A percentile compares a stretch with the other conserved stretches of the same genome.
phyloP scores from a whole-genome alignment of 805 yeast genomes.

The Cyberlindnera saturnus region DNA sequence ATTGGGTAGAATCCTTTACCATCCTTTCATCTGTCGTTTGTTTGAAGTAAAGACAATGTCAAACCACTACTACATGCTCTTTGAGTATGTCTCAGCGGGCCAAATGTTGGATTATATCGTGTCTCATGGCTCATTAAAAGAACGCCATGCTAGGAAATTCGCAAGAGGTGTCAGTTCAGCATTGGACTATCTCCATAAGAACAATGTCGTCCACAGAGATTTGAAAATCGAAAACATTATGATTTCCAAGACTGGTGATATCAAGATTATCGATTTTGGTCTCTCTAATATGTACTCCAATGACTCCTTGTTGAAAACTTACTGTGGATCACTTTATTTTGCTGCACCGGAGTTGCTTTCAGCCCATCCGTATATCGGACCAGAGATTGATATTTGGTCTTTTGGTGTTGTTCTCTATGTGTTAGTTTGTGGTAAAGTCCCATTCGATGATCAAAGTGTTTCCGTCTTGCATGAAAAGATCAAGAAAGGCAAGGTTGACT shows the following conservation, averaged over 20 bases:
- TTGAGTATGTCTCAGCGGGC: constrained; percentile 96
- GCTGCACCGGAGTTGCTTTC: constrained; percentile 96
- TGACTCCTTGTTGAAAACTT: constrained; percentile 72
- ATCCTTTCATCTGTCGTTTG: constrained; percentile 85
- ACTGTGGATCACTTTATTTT: constrained; percentile 94
- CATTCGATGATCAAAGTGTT: constrained; percentile 93
- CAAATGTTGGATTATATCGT: constrained; percentile 96
- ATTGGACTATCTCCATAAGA: constrained; percentile 85
- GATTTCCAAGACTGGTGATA: constrained; percentile 89
- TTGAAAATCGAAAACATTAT: constrained; percentile 93
- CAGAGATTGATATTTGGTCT: constrained; percentile 98
- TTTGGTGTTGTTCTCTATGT: constrained; percentile 96
- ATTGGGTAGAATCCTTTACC: constrained; percentile 80
- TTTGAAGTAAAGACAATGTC: constrained; percentile 96
- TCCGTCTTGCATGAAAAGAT: constrained; percentile 90
- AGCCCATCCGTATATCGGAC: constrained; percentile 91
- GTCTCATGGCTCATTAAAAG: constrained; percentile 91
- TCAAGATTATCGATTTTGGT: constrained; percentile 95
- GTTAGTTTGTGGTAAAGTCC: constrained; percentile 94
- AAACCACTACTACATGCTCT: constrained; percentile 92
- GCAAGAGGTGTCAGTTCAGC: constrained; percentile 95
- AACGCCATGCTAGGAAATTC: constrained; percentile 88
- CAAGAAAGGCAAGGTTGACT: constrained; percentile 86
- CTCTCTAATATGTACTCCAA: constrained; percentile 80
- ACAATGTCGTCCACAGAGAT: constrained; percentile 95